phyloP scores from a whole-genome alignment of 495 filamentous ascomycete genomes.

The Penicillium parvum region DNA sequence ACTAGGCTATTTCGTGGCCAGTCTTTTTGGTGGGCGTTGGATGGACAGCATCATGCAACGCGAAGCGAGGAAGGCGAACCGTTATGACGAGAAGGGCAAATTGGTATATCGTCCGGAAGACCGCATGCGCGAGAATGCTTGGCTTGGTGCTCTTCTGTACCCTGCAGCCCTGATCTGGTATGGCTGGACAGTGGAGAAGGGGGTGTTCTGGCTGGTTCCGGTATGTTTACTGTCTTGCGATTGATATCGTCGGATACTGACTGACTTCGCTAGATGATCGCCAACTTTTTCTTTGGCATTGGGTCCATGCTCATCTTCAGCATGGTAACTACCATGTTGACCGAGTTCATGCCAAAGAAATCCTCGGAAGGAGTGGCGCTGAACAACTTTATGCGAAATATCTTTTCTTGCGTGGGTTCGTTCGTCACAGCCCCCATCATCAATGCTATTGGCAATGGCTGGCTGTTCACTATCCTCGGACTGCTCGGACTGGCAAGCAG shows the following conservation, averaged over 20 bases:
- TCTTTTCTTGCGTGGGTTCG: slow-evolving; percentile 74
- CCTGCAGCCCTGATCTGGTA: slow-evolving; percentile 65
- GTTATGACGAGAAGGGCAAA: slow-evolving; percentile 66
- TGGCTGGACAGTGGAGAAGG: slow-evolving; percentile 58
- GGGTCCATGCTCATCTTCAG: slow-evolving; percentile 88
- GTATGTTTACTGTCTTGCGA: slow-evolving; percentile 44
- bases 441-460: slow-evolving; percentile 78
- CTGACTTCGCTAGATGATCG: slow-evolving; percentile 50
- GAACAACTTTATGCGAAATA: slow-evolving; percentile 74
- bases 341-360: slow-evolving; percentile 81
- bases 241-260: neutral
- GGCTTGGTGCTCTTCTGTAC: slow-evolving; percentile 71
- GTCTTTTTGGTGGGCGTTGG: slow-evolving; percentile 76
- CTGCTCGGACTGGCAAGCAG: slow-evolving; percentile 53
- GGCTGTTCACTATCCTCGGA: slow-evolving; percentile 79
- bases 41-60: slow-evolving; percentile 86
- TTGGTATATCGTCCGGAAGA: slow-evolving; percentile 78
- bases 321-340: slow-evolving; percentile 74
- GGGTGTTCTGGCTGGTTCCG: slow-evolving; percentile 57
- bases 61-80: slow-evolving; percentile 65
- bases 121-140: slow-evolving; percentile 85
- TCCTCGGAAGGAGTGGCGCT: slow-evolving; percentile 76
- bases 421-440: slow-evolving; percentile 75
- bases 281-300: slow-evolving; percentile 84
- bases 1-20: slow-evolving; percentile 71